Evolutionary conservation across 2,329 filamentous ascomycete genomes (phyloP), one percentile per base, ranked within the genome.

Genomic region (Dothistroma septosporum): DNA sequence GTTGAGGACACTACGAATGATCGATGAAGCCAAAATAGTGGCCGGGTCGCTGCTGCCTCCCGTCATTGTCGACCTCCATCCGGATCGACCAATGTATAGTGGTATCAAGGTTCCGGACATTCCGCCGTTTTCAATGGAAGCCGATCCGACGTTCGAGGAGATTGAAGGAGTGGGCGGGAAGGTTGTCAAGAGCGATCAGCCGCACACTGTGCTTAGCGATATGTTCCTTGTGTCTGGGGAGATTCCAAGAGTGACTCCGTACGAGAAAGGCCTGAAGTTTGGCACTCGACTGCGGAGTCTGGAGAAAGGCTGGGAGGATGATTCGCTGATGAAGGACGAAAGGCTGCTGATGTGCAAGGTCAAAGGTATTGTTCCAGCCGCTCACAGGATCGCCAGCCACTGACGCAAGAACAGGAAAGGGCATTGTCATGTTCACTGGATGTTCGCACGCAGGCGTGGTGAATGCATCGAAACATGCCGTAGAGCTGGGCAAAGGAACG

Each of bases 381-480:
- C 14, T 41, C 9, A 16, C 21, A 16, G 47, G 19, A 28, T 21
- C 52, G 37, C 28, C 12, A 8, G 28, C 32, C 22, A 16, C 55
- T 57, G 32, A 61, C 35, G 19, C 11, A 28, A n/a, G 16, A 53
- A 22, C 52, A 70, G 69, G 59, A 47, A 69, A 68, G 49, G 69
- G 68, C 9, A 60, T 71, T 19, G 68, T 71, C 1, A 58, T 70
- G 46, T 71, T 71, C 63, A 71, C 69, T 7, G 69, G 69, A 50
- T 71, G 69, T 57, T 65, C 61, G 32, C 69, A 71, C 55, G 69
- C 67, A 16, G 69, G 68, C 46, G 69, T 71, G 11, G 67, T 71
- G 11, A 71, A 70, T 57, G 65, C 68, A 31, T 64, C 67, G 4
- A 55, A 57, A 54, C 57, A 69, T 46, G 66, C 68, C 10, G 57